phyloP scores from a whole-genome alignment of 208 protist species.

The Leishmania mexicana region DNA sequence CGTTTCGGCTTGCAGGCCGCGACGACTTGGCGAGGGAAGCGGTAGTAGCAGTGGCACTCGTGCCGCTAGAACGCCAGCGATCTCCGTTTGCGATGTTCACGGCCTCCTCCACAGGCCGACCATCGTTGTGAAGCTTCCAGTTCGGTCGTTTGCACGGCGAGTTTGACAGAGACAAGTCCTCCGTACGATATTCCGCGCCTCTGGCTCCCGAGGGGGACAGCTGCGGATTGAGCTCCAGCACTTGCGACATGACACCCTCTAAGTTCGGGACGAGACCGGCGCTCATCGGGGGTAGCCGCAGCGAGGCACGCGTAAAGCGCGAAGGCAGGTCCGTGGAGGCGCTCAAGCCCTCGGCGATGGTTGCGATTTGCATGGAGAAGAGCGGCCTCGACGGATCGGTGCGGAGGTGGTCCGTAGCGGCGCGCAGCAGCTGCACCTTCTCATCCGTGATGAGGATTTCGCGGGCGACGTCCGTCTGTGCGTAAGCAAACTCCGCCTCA shows the following conservation, averaged over 20 bases:
- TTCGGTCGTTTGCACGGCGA: conserved; percentile 18
- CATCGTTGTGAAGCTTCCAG: background rate
- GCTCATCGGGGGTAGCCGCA: conserved; percentile 47
- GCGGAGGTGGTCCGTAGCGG: conserved; percentile 71
- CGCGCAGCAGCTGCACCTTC: conserved; percentile 69
- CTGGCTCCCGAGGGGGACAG: background rate
- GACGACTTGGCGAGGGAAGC: background rate
- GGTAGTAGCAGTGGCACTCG: background rate
- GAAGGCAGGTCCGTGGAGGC: conserved; percentile 46
- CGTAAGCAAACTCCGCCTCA: conserved; percentile 70
- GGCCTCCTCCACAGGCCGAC: conserved; percentile 5
- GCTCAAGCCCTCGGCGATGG: conserved; percentile 73
- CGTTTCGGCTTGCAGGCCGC: background rate
- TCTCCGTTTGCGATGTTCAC: conserved; percentile 1
- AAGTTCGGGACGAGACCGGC: conserved; percentile 67
- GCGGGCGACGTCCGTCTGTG: conserved; percentile 63
- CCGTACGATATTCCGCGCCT: background rate
- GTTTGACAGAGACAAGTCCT: background rate
- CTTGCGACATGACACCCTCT: conserved; percentile 66
- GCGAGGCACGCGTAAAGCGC: conserved; percentile 48
- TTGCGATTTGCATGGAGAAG: conserved; percentile 89
- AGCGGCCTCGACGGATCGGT: conserved; percentile 55
- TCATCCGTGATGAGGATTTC: conserved; percentile 81
- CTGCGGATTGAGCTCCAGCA: conserved; percentile 42
- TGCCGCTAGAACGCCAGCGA: background rate